Percentiles rank a stretch among this genome's conserved stretches.
These are phyloP conservation scores for Penicillium sumatraense DNA, from an alignment of 2,329 filamentous ascomycete species.

Conservation along the genomic window DNA sequence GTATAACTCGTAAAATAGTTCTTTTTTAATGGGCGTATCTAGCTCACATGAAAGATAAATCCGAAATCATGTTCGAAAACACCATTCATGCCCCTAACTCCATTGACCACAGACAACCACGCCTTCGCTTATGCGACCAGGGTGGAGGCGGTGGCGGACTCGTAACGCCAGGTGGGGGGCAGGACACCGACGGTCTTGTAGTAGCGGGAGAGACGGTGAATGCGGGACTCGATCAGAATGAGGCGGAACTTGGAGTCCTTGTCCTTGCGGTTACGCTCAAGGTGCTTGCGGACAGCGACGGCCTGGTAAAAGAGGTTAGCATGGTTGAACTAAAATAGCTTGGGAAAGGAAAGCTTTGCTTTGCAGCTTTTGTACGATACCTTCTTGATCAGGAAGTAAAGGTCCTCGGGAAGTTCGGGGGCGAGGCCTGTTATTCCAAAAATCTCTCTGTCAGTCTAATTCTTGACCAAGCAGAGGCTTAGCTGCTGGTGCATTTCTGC, in stretches of 20 bases:
- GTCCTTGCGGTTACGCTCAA: constrained; percentile 99
- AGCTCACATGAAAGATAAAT: constrained; percentile 18
- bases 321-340: background rate
- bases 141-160: constrained; percentile 94
- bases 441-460: constrained; percentile 87
- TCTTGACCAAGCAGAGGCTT: constrained; percentile 85
- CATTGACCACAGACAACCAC: constrained; percentile 28
- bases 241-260: constrained; percentile 99
- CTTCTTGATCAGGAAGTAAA: constrained; percentile 99
- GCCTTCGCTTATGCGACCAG: constrained; percentile 76
- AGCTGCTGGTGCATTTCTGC: constrained; percentile 40
- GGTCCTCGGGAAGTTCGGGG: constrained; percentile 97
- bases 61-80: constrained; percentile 8
- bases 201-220: constrained; percentile 99
- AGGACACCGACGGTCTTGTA: constrained; percentile 92
- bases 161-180: constrained; percentile 97
- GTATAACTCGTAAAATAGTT: constrained; percentile 30
- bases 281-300: constrained; percentile 99
- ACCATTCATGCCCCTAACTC: constrained; percentile 14
- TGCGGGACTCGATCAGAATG: constrained; percentile 99
- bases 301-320: constrained; percentile 60
- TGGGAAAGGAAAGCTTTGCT: background rate
- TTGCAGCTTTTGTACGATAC: constrained; percentile 51
- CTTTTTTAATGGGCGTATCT: constrained; percentile 28
- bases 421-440: constrained; percentile 81